Evolutionary conservation across 169 alveolate genomes (phyloP), one percentile per base, ranked within the genome.

Genomic region (Eimeria acervulina): DNA sequence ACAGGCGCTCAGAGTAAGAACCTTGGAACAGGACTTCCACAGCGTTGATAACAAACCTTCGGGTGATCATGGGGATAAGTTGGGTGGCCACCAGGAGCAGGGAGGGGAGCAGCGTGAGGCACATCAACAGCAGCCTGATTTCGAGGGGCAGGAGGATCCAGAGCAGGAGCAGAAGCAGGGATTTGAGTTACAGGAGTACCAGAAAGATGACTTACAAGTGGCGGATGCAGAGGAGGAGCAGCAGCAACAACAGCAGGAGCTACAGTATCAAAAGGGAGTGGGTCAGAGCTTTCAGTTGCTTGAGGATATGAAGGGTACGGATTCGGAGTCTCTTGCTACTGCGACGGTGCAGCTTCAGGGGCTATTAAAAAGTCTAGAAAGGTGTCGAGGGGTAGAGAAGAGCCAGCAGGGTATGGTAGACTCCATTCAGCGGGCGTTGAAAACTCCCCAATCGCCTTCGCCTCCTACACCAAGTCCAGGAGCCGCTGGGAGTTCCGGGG

Each of bases 161-260:
- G 63, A 78, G 89, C 12, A 7, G 89, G 68, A 36, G 83, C 83
- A 78, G 89, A 2, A 76, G 59, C 87, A 76, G 55, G 59, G 38
- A 59, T 7, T 42, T 78, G 89, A 44, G 36, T 23, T 19, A 26
- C 68, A 78, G 40, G 63, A 78, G 26, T n/a, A 21, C 63, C 89
- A 44, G 42, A 26, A 78, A 51, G 89, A 78, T 36, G 89, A 44
- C 63, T 19, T 13, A 2, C 36, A 78, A 26, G 19, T 31, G 7
- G 63, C 6, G 31, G 42, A 78, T 13, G 63, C 33, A 23, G 42
- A 78, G 66, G 31, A 0, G 84, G 84, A 17, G 23, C 52, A 36
- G 84, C 84, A 72, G 84, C 84, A 72, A 38, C 52, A 17, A 26
- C 84, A 19, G 52, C 84, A 31, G 84, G 38, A 36, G 23, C 52